phyloP scores from a whole-genome alignment of 257 asterid species.

The Solanum tarijense region DNA sequence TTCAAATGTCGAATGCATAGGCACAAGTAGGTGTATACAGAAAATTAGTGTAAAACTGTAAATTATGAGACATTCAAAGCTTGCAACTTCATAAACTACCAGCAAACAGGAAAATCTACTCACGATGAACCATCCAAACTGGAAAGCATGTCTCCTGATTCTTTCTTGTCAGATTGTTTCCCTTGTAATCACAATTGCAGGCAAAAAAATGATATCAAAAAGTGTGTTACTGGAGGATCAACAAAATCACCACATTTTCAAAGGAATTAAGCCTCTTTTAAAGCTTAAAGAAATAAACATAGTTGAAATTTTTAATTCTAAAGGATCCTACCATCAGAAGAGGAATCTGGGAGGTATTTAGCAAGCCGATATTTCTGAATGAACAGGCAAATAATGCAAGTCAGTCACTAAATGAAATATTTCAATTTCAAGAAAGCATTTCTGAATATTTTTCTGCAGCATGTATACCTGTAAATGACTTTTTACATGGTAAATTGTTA shows the following conservation, averaged over 20 bases:
- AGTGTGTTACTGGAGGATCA: not conserved
- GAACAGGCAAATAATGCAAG: slow-evolving; percentile 10
- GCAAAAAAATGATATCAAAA: slow-evolving; percentile 7
- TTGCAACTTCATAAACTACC: not conserved
- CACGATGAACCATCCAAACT: slow-evolving; percentile 88
- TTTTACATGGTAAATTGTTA: slow-evolving; percentile 95
- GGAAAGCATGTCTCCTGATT: slow-evolving; percentile 67
- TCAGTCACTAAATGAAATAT: not conserved
- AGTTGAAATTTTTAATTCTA: not conserved
- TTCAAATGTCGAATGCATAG: not conserved
- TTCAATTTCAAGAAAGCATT: not conserved
- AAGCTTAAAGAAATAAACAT: not conserved
- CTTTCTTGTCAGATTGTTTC: slow-evolving; percentile 73
- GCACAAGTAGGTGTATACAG: not conserved
- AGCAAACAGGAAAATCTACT: slow-evolving; percentile 25
- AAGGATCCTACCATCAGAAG: slow-evolving; percentile 69
- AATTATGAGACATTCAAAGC: not conserved
- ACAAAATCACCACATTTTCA: not conserved
- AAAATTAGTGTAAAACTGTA: not conserved
- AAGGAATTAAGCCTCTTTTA: not conserved
- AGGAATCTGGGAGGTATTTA: slow-evolving; percentile 93
- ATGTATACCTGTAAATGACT: slow-evolving; percentile 88
- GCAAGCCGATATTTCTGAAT: slow-evolving; percentile 96
- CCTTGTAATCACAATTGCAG: slow-evolving; percentile 33
- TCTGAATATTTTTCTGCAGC: not conserved